phyloP scores from a whole-genome alignment of 2,329 filamentous ascomycete species.

The Zasmidium angulare region DNA sequence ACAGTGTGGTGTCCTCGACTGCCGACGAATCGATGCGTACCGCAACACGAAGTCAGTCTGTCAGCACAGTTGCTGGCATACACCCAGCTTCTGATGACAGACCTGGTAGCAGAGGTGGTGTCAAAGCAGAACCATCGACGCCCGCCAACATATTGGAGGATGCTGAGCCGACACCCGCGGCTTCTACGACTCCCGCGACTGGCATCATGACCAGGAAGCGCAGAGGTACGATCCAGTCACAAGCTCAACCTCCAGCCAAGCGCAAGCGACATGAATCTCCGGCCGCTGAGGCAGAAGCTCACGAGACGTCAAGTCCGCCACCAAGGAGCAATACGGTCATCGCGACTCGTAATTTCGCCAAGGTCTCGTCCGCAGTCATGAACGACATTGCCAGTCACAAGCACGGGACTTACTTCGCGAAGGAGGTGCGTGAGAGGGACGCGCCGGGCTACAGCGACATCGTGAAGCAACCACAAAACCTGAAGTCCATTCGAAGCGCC shows the following conservation, averaged over 20 bases:
- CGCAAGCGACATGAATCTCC: conserved; percentile 42
- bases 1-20: conserved; percentile 48
- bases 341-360: conserved; percentile 50
- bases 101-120: conserved; percentile 37
- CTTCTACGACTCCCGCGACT: conserved; percentile 25
- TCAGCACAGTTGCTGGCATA: conserved; percentile 47
- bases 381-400: conserved; percentile 54
- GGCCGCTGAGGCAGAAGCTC: conserved; percentile 17
- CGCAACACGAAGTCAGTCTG: conserved; percentile 50
- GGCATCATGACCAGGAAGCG: conserved; percentile 33
- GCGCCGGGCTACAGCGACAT: conserved; percentile 54
- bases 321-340: conserved; percentile 38
- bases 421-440: conserved; percentile 50
- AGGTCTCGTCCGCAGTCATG: conserved; percentile 50
- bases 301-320: conserved; percentile 21
- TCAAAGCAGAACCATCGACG: conserved; percentile 51
- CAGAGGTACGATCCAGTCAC: conserved; percentile 35
- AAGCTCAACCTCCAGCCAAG: conserved; percentile 35
- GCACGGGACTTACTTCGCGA: conserved; percentile 52
- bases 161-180: conserved; percentile 29
- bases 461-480: conserved; percentile 52
- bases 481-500: conserved; percentile 52
- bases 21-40: conserved; percentile 45
- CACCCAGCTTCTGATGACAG: conserved; percentile 40
- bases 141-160: conserved; percentile 45